phyloP scores from a whole-genome alignment of 495 filamentous ascomycete genomes.

The Xylaria sp. region DNA sequence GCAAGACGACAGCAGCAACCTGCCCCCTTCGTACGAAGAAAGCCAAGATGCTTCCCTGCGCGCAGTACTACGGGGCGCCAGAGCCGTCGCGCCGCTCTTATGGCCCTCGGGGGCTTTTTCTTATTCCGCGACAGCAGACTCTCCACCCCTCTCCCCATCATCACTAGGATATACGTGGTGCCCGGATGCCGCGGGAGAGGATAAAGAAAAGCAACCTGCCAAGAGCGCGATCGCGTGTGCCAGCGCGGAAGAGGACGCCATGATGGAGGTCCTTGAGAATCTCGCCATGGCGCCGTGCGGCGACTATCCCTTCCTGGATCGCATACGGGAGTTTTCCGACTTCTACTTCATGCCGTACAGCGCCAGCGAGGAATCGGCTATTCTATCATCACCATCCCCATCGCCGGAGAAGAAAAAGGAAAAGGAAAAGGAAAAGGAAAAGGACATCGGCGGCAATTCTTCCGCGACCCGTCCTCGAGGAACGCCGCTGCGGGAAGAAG shows the following conservation, averaged over 20 bases:
- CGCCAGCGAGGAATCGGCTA: background rate
- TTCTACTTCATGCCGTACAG: conserved; percentile 15
- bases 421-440: too few relatives aligned
- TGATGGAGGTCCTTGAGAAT: background rate
- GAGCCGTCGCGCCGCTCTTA: background rate
- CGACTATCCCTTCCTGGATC: conserved; percentile 12
- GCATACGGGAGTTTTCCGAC: conserved; percentile 7
- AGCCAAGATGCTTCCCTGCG: conserved; percentile 15
- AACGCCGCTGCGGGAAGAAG: background rate
- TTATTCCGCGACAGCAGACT: background rate
- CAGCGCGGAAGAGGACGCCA: background rate
- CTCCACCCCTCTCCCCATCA: background rate
- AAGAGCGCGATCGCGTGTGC: too few relatives aligned
- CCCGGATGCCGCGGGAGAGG: too few relatives aligned
- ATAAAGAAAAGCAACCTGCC: background rate
- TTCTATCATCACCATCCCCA: background rate
- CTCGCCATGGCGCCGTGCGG: conserved; percentile 7
- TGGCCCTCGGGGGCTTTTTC: background rate
- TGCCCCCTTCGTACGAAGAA: conserved; percentile 16
- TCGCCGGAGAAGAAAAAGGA: too few relatives aligned
- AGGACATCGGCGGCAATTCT: background rate
- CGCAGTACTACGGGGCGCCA: conserved; percentile 5
- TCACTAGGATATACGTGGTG: background rate
- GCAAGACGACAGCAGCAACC: background rate
- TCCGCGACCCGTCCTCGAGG: background rate